Evolutionary conservation across 169 alveolate genomes (phyloP).

Genomic region (Cryptosporidium felis): DNA sequence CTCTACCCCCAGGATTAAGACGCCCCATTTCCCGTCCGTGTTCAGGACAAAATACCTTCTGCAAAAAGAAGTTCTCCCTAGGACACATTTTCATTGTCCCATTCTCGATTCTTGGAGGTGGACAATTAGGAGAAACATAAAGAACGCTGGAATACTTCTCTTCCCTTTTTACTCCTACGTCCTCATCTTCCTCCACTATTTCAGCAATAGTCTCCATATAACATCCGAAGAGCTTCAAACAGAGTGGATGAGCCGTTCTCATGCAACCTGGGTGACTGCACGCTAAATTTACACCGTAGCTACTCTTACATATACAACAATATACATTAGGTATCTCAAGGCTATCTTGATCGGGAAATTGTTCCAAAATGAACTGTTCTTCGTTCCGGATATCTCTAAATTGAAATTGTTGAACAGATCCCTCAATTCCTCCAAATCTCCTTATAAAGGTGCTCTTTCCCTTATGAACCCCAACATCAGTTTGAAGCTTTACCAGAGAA

Average conservation of each 20-base stretch:
- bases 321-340: conserved; percentile 23
- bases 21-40: conserved; percentile 18
- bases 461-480: neutral
- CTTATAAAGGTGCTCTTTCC: conserved; percentile 14
- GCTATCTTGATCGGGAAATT: neutral
- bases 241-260: conserved; percentile 54
- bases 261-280: conserved; percentile 35
- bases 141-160: neutral
- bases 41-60: conserved; percentile 55
- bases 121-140: conserved; percentile 49
- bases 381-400: conserved; percentile 43
- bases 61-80: conserved; percentile 10
- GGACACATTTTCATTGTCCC: neutral
- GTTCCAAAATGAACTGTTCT: conserved; percentile 36
- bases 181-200: neutral
- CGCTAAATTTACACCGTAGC: conserved; percentile 48
- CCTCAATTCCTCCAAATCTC: conserved; percentile 35
- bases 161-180: neutral
- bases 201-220: conserved; percentile 51
- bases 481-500: conserved; percentile 29
- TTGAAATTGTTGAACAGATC: conserved; percentile 30
- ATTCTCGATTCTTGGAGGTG: conserved; percentile 20
- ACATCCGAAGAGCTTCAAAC: conserved; percentile 42
- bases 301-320: conserved; percentile 61
- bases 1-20: conserved; percentile 51